Conservation (phyloP, 495 filamentous ascomycete genomes). For the Choiromyces venosus region DNA sequence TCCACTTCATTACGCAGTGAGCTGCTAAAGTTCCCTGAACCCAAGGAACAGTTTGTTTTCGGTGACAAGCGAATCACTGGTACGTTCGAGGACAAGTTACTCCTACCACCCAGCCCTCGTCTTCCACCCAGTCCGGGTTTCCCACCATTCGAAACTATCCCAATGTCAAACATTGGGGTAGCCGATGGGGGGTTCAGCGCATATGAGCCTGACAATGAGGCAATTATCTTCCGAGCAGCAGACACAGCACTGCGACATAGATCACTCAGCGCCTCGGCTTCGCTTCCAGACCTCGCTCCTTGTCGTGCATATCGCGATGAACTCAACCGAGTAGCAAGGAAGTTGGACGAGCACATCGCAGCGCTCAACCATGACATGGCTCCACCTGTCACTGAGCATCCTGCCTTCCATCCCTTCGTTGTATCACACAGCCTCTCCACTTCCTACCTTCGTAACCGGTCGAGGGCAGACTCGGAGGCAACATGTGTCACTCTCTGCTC, state of each 20-base stretch:
- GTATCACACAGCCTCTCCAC: neutral
- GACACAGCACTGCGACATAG: constrained; percentile 33
- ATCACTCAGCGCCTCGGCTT: constrained; percentile 35
- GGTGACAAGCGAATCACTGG: constrained; percentile 41
- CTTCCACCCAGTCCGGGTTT: constrained; percentile 24
- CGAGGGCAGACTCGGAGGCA: constrained; percentile 40
- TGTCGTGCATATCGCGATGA: constrained; percentile 37
- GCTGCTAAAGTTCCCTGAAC: constrained; percentile 14
- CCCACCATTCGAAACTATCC: constrained; percentile 4
- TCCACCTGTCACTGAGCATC: constrained; percentile 16
- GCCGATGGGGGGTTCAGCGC: constrained; percentile 29
- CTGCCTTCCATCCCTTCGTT: constrained; percentile 22
- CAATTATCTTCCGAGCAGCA: constrained; percentile 34
- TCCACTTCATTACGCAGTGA: constrained; percentile 13
- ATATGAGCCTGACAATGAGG: constrained; percentile 29
- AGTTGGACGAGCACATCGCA: constrained; percentile 41
- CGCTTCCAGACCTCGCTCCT: constrained; percentile 34
- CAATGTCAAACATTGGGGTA: constrained; percentile 27
- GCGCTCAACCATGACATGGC: constrained; percentile 35
- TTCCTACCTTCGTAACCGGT: constrained; percentile 28
- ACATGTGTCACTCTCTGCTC: constrained; percentile 42
- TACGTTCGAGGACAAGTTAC: constrained; percentile 40
- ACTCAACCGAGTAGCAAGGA: constrained; percentile 35
- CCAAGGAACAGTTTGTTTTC: constrained; percentile 29
- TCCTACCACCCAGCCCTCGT: constrained; percentile 39